These are phyloP conservation scores for Hypoxylon sp. DNA, from an alignment of 2,329 filamentous ascomycete species.

Conservation along the genomic window DNA sequence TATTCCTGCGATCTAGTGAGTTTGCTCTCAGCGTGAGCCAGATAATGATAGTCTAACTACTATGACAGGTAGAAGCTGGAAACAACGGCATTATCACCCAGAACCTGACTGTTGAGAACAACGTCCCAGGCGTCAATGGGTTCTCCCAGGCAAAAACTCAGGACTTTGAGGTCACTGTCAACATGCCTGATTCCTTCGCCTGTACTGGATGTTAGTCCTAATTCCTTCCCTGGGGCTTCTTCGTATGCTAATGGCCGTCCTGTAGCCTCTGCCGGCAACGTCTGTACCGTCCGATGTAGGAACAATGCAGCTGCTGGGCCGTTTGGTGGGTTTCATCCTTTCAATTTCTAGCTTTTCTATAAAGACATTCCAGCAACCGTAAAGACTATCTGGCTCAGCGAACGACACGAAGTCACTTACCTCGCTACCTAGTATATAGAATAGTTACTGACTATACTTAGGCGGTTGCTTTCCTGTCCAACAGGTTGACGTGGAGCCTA, in stretches of 20 bases:
- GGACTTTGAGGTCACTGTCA: constrained; percentile 68
- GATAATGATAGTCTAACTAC: background rate
- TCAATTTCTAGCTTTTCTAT: background rate
- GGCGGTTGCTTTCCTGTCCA: constrained; percentile 68
- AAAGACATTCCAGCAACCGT: background rate
- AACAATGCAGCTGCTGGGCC: constrained; percentile 69
- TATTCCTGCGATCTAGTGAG: constrained; percentile 68
- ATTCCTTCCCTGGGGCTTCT: background rate
- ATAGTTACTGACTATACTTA: constrained; percentile 4
- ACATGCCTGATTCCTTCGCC: constrained; percentile 62
- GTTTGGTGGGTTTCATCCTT: constrained; percentile 56
- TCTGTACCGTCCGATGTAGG: constrained; percentile 70
- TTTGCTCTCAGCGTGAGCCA: constrained; percentile 16
- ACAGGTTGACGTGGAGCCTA: constrained; percentile 61
- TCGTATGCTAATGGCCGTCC: constrained; percentile 16
- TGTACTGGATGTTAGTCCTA: constrained; percentile 63
- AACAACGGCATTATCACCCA: constrained; percentile 59
- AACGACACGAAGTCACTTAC: background rate
- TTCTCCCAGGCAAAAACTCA: constrained; percentile 67
- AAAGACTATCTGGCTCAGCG: background rate
- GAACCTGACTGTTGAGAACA: constrained; percentile 67
- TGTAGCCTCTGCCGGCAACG: constrained; percentile 65
- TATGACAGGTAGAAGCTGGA: constrained; percentile 41
- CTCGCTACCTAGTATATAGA: background rate
- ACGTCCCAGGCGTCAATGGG: constrained; percentile 69